A percentile compares a stretch with the other conserved stretches of the same genome.
phyloP scores from a whole-genome alignment of 176 grass and related monocot species.

The Cenchrus fungigraminus region DNA sequence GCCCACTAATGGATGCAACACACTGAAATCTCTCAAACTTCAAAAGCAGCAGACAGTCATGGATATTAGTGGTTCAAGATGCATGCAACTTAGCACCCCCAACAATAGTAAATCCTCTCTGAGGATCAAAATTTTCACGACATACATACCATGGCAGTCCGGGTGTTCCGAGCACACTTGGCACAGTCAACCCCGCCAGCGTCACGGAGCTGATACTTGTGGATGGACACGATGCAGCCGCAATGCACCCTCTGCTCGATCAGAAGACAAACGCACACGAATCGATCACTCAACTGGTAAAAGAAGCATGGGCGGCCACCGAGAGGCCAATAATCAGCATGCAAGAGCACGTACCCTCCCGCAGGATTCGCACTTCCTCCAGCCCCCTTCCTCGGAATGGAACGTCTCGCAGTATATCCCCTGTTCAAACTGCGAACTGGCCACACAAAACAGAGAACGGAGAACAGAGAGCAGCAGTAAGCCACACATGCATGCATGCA shows the following conservation, averaged over 20 bases:
- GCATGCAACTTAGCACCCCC: background rate
- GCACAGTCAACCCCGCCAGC: constrained; percentile 89
- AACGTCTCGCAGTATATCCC: constrained; percentile 95
- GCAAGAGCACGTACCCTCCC: constrained; percentile 70
- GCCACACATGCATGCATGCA: constrained; percentile 50
- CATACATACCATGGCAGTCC: constrained; percentile 45
- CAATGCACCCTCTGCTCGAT: constrained; percentile 80
- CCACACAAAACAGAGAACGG: constrained; percentile 38
- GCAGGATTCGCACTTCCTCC: constrained; percentile 93
- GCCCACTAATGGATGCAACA: constrained; percentile 16
- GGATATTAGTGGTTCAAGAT: background rate
- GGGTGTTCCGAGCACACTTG: constrained; percentile 70
- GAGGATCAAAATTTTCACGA: background rate
- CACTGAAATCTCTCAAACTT: background rate
- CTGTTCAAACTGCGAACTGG: constrained; percentile 71
- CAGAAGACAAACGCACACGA: constrained; percentile 33
- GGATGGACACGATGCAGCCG: constrained; percentile 88
- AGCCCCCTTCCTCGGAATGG: constrained; percentile 84
- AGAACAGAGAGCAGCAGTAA: background rate
- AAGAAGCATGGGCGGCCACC: background rate
- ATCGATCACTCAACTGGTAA: constrained; percentile 1
- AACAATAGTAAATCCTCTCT: constrained; percentile 28
- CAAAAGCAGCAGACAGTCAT: background rate
- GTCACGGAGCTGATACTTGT: constrained; percentile 76
- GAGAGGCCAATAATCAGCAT: constrained; percentile 19